Percentiles rank a stretch among this genome's conserved stretches.
Evolutionary conservation across 108 stramenopile genomes (phyloP).

Genomic region (Discostella pseudostelligera): DNA sequence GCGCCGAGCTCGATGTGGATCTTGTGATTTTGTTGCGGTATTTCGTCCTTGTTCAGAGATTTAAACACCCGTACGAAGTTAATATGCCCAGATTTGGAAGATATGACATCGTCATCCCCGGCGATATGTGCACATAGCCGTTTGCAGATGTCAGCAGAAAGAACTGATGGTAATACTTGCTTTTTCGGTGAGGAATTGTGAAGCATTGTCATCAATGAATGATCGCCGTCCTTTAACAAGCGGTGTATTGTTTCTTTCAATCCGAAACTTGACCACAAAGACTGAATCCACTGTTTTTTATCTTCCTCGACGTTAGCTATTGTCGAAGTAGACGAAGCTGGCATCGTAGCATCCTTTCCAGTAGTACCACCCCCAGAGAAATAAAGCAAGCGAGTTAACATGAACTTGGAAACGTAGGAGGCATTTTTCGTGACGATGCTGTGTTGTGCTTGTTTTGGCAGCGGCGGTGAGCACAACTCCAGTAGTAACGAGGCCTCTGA

Average conservation of each 20-base stretch:
- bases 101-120: conserved; percentile 40
- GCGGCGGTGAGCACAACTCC: conserved; percentile 8
- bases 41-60: conserved; percentile 11
- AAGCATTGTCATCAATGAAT: conserved; percentile 3
- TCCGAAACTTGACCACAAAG: conserved; percentile 73
- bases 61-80: conserved; percentile 36
- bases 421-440: conserved; percentile 6
- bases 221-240: conserved; percentile 11
- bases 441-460: background rate
- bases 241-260: conserved; percentile 39
- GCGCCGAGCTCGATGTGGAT: conserved; percentile 80
- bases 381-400: conserved; percentile 63
- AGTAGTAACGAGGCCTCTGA: conserved; percentile 53
- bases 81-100: conserved; percentile 42
- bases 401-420: conserved; percentile 35
- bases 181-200: background rate
- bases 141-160: conserved; percentile 15
- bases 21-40: conserved; percentile 12
- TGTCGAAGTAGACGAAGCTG: background rate
- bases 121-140: conserved; percentile 13
- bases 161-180: conserved; percentile 8
- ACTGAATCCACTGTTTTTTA: conserved; percentile 40
- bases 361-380: conserved; percentile 84
- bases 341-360: conserved; percentile 28
- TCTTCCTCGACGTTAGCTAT: conserved; percentile 8